Evolutionary conservation across 2,329 filamentous ascomycete genomes (phyloP).

Genomic region (Fusarium lateritium): DNA sequence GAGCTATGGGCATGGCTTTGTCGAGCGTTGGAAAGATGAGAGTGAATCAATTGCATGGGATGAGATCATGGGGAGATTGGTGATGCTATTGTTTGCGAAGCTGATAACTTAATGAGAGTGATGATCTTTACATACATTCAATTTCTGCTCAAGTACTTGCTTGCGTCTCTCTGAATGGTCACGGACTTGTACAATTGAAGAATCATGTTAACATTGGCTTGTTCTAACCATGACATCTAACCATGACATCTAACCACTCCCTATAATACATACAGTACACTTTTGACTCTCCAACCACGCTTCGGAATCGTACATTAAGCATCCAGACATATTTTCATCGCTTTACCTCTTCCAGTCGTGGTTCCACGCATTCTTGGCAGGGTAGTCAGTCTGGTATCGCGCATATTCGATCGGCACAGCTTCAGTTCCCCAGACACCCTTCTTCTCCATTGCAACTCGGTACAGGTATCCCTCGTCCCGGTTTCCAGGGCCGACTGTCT

Average conservation of each 20-base stretch:
- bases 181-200: not conserved
- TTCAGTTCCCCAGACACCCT: slow-evolving; percentile 79
- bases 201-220: slow-evolving; percentile 6
- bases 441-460: slow-evolving; percentile 91
- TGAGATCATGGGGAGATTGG: slow-evolving; percentile 28
- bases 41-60: slow-evolving; percentile 23
- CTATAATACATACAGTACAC: slow-evolving; percentile 47
- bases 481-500: slow-evolving; percentile 68
- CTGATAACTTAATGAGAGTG: slow-evolving; percentile 43
- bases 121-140: slow-evolving; percentile 37
- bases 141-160: not conserved
- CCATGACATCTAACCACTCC: slow-evolving; percentile 20
- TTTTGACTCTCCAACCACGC: slow-evolving; percentile 17
- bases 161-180: not conserved
- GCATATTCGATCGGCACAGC: slow-evolving; percentile 94
- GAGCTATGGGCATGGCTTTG: slow-evolving; percentile 24
- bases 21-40: slow-evolving; percentile 11
- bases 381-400: slow-evolving; percentile 86
- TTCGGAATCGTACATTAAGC: slow-evolving; percentile 13
- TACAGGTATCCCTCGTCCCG: slow-evolving; percentile 81
- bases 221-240: not conserved
- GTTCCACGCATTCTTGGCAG: slow-evolving; percentile 87
- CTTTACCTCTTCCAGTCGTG: slow-evolving; percentile 84
- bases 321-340: not conserved
- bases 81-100: slow-evolving; percentile 21